Base-by-base conservation (phyloP, 805 yeast genomes). In the Candida bentonensis region DNA sequence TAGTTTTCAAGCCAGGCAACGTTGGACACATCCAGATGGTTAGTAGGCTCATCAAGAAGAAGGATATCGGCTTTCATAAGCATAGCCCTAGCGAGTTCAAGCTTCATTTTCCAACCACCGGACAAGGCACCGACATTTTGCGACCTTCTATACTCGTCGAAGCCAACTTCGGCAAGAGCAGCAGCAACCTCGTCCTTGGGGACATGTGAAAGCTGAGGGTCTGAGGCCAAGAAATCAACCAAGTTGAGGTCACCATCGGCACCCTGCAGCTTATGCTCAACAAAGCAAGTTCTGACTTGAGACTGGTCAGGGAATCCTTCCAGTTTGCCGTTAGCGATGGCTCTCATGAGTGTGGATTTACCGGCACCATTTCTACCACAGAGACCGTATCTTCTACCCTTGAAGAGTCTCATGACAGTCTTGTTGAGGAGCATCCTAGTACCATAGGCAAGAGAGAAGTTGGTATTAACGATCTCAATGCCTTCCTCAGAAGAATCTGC, bases 351-450 rank as follows among this genome's bases (percentile, higher is more conserved):
- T 15, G 98, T 89, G 13, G 96, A 87, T 66, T 89, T 89, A 70
- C 98, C 98, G 48, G 96, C 96, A 74, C 98, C 98, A 62, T 89
- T 89, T 67, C 96, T 74, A 61, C 98, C 98, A 72, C 96, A 86
- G 49, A 89, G 73, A 70, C 98, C 98, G 60, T 89, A 89, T 66
- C 98, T 77, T 67, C 85, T 96, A 56, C 97, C 97, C 68, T 88
- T 86, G 54, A 84, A 69, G 50, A 89, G 73, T 59, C 95, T 76
- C 61, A 89, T 69, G 49, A 74, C 83, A 41, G 98, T 87, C 68
- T 92, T 92, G 73, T 88, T 89, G 55, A 89, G 70, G 54, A 92
- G 74, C 96, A 89, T 89, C 67, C 96, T 79, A 22, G 96, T 84
- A 66, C 98, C 98, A 61, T 92, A 92, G 30, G 98, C 98, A 52